Conservation (phyloP, 306 rosid genomes). For the Cucurbita pepo region DNA sequence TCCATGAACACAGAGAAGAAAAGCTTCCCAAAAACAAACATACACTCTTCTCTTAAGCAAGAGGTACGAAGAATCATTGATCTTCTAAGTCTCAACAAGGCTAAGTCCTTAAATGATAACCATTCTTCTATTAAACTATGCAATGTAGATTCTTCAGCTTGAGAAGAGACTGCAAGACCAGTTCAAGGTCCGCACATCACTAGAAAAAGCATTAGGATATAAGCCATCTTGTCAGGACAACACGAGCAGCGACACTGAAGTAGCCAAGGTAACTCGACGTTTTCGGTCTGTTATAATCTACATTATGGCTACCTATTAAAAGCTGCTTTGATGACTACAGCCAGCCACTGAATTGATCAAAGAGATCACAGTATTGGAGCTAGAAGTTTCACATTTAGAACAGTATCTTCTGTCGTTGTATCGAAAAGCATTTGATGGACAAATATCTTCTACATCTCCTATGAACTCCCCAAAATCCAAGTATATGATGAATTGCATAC, state of each 20-base stretch:
- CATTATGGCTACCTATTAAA: conserved; percentile 1
- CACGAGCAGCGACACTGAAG: conserved; percentile 25
- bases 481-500: conserved; percentile 20
- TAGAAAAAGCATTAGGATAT: conserved; percentile 70
- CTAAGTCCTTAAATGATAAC: neutral
- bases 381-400: conserved; percentile 84
- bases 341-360: conserved; percentile 80
- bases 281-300: neutral
- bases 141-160: conserved; percentile 59
- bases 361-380: conserved; percentile 78
- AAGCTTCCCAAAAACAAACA: conserved; percentile 33
- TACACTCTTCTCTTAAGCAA: conserved; percentile 54
- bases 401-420: conserved; percentile 88
- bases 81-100: neutral
- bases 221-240: conserved; percentile 32
- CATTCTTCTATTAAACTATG: neutral
- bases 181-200: conserved; percentile 51
- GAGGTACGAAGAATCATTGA: conserved; percentile 36
- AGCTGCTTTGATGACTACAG: conserved; percentile 28
- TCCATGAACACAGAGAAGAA: conserved; percentile 26
- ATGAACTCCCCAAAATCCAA: conserved; percentile 22
- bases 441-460: conserved; percentile 42
- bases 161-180: conserved; percentile 79
- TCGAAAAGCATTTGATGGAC: conserved; percentile 78
- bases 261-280: conserved; percentile 49